phyloP scores from a whole-genome alignment of 164 flowering plant species.

The Cinnamomum micranthum region DNA sequence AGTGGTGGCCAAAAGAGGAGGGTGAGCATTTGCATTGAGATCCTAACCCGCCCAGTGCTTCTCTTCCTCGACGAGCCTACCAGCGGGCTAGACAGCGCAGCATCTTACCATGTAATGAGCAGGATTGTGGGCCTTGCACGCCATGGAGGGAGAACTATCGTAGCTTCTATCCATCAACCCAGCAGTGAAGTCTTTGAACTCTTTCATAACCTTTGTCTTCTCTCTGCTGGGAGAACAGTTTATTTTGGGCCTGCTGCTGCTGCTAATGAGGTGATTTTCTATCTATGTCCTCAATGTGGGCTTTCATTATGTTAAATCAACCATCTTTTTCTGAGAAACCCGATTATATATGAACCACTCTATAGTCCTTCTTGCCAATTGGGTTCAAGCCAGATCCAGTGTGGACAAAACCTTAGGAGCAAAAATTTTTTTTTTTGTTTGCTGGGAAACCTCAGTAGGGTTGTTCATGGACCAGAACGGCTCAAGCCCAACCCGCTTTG shows the following conservation, averaged over 20 bases:
- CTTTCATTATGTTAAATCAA: no score
- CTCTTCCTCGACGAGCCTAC: conserved; percentile 76
- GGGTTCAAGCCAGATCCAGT: no score
- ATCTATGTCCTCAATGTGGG: no score
- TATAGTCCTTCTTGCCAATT: no score
- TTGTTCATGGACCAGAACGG: no score
- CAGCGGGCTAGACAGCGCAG: conserved; percentile 66
- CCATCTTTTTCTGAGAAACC: no score
- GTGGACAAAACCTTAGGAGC: no score
- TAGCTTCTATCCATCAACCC: conserved; percentile 72
- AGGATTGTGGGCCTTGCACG: conserved; percentile 26
- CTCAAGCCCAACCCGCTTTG: no score
- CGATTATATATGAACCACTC: no score
- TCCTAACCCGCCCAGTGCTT: conserved; percentile 46
- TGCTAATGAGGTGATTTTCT: conserved; percentile 35
- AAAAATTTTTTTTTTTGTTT: no score
- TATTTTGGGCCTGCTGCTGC: conserved; percentile 52
- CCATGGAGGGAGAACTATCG: conserved; percentile 40
- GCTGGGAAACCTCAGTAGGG: no score
- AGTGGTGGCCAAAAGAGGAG: conserved; percentile 64
- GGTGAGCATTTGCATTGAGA: conserved; percentile 57
- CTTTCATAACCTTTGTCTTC: conserved; percentile 54
- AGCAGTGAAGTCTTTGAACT: conserved; percentile 61
- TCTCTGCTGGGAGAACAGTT: conserved; percentile 56
- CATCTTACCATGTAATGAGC: conserved; percentile 50